Percentiles rank a stretch among this genome's conserved stretches.
These are phyloP conservation scores for Stachybotrys echinatus DNA, from an alignment of 2,329 filamentous ascomycete species.

Conservation along the genomic window DNA sequence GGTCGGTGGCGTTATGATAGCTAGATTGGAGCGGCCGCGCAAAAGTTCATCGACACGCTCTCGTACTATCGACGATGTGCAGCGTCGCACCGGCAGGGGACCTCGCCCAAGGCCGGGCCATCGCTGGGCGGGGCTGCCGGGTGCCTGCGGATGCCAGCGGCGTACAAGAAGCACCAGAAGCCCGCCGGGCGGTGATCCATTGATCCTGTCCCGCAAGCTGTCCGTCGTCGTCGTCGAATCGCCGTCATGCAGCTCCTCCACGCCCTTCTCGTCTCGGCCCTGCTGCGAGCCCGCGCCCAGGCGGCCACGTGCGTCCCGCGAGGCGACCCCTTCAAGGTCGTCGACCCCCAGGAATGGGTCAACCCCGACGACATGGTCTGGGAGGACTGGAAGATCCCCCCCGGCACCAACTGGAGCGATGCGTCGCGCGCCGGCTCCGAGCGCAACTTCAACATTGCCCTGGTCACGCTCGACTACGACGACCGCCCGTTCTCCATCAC, in stretches of 20 bases:
- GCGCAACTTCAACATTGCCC: constrained; percentile 51
- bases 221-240: not conserved
- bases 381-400: constrained; percentile 40
- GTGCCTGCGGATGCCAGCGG: no score
- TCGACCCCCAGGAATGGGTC: constrained; percentile 47
- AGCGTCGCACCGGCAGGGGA: not conserved
- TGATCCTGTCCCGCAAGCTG: not conserved
- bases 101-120: not conserved
- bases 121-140: no score
- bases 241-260: not conserved
- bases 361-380: constrained; percentile 51
- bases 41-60: not conserved
- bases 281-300: not conserved
- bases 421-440: constrained; percentile 34
- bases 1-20: not conserved
- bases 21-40: not conserved
- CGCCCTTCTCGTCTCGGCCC: not conserved
- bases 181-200: not conserved
- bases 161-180: not conserved
- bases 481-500: constrained; percentile 45
- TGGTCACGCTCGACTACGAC: constrained; percentile 46
- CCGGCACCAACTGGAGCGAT: constrained; percentile 43
- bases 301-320: not conserved
- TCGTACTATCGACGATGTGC: not conserved
- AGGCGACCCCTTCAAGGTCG: constrained; percentile 35